These are phyloP conservation scores for Chaetomium globosum DNA, from an alignment of 2,329 filamentous ascomycete genomes.

Conservation along the genomic window DNA sequence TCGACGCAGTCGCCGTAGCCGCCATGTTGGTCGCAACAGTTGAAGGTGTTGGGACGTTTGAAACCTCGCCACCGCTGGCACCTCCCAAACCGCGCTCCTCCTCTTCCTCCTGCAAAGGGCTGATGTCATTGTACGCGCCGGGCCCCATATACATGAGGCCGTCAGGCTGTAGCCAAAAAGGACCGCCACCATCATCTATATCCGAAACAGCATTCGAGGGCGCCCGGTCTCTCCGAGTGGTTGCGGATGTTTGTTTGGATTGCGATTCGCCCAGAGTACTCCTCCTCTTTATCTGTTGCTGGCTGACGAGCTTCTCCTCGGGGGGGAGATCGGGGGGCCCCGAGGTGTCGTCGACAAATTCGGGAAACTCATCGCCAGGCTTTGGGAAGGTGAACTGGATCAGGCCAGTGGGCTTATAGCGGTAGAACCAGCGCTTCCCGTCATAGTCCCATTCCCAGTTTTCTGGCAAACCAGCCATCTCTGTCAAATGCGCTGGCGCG, in stretches of 20 bases:
- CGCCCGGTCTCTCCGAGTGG: slow-evolving; percentile 19
- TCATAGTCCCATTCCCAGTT: slow-evolving; percentile 64
- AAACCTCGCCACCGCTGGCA: not conserved
- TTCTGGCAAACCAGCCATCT: slow-evolving; percentile 51
- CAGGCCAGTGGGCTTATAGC: slow-evolving; percentile 56
- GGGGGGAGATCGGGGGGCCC: slow-evolving; percentile 50
- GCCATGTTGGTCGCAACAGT: not conserved
- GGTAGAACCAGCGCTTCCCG: slow-evolving; percentile 60
- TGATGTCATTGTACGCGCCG: slow-evolving; percentile 51
- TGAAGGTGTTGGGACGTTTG: not conserved
- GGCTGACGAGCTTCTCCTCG: slow-evolving; percentile 57
- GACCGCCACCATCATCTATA: slow-evolving; percentile 42
- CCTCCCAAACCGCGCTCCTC: slow-evolving; percentile 44
- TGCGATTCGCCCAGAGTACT: slow-evolving; percentile 31
- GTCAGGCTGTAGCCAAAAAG: slow-evolving; percentile 54
- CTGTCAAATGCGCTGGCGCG: not conserved
- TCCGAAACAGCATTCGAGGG: slow-evolving; percentile 34
- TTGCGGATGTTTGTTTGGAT: slow-evolving; percentile 28
- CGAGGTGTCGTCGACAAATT: slow-evolving; percentile 47
- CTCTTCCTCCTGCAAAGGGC: slow-evolving; percentile 51
- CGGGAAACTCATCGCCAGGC: slow-evolving; percentile 61
- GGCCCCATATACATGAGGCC: slow-evolving; percentile 58
- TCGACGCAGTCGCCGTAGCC: not conserved
- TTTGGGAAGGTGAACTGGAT: slow-evolving; percentile 60
- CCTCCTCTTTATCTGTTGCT: slow-evolving; percentile 52